Conservation (phyloP, 352 stramenopile species). For the Globisporangium splendens region DNA sequence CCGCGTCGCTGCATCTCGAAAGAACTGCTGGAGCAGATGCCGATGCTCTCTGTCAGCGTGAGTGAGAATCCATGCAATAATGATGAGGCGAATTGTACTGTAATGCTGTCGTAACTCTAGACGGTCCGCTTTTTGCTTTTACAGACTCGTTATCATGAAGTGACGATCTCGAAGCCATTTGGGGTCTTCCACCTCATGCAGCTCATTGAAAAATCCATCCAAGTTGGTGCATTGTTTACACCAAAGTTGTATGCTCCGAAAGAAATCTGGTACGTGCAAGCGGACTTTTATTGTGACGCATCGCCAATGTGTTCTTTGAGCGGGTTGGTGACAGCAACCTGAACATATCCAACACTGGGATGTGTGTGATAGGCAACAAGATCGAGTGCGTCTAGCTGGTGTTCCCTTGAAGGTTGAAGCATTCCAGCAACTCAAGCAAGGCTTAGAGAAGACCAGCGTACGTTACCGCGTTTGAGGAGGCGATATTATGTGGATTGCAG, state of each 20-base stretch:
- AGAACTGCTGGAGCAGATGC: conserved; percentile 71
- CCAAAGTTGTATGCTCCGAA: conserved; percentile 72
- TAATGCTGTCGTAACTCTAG: too few relatives aligned
- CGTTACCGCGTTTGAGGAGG: neutral
- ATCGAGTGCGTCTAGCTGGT: conserved; percentile 57
- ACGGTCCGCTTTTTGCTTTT: neutral
- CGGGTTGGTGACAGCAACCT: too few relatives aligned
- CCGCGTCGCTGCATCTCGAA: conserved; percentile 55
- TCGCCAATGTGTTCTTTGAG: too few relatives aligned
- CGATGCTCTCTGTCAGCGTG: conserved; percentile 58
- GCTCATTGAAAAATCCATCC: conserved; percentile 76
- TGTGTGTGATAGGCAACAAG: conserved; percentile 39
- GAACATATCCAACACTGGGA: too few relatives aligned
- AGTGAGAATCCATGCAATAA: neutral
- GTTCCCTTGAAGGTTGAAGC: conserved; percentile 58
- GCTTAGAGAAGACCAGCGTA: conserved; percentile 65
- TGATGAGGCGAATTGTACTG: neutral
- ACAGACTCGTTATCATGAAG: conserved; percentile 59
- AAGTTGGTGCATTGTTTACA: conserved; percentile 68
- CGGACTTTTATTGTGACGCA: too few relatives aligned
- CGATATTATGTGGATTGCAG: too few relatives aligned
- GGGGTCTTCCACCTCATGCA: conserved; percentile 80
- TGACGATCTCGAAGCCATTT: conserved; percentile 48
- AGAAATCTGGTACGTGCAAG: conserved; percentile 55
- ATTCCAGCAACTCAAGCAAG: conserved; percentile 67